Base-by-base conservation (phyloP, 768 basidiomycete genomes). In the Tricholoma matsutake region DNA sequence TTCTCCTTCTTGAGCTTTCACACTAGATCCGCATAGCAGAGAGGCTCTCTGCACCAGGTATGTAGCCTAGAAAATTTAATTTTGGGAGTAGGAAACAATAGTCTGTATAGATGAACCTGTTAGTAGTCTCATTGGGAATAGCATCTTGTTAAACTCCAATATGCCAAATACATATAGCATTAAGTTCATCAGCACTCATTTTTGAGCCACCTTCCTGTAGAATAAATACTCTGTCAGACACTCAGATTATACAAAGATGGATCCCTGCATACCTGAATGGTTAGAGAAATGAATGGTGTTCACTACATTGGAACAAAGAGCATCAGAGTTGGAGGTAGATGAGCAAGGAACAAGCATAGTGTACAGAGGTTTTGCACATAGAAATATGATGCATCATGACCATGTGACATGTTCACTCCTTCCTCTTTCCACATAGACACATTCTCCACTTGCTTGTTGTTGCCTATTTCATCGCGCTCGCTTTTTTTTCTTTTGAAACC, bases 241-340 rank as follows among this genome's bases (percentile, higher is more conserved):
- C 18, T 9, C 13, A n/a, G 41, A 29, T 4, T 28, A 55, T 20
- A 31, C 64, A 3, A 20, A 41, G 28, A 3, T 14, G 35, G 9
- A 20, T 14, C 4, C 67, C n/a, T n/a, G n/a, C 49, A 7, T 57
- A 91, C 94, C 95, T 6, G 94, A 82, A 71, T 99, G 96, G 66
- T 98, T 99, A 7, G 92, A 92, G 72, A 91, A 98, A 68, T 97
- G 91, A 37, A 98, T 95, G 1, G 94, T 93, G 69, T 95, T 96
- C 20, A 96, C 83, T 59, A 89, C 83, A 89, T 92, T 70, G 47
- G 18, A n/a, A 41, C 32, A 58, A 63, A 54, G 57, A 67, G 58
- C 57, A 29, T 58, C 37, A 57, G 20, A n/a, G n/a, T 25, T 25
- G 22, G 22, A 25, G 22, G 22, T 25, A 25, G 22, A 25, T 3